phyloP scores from a whole-genome alignment of 495 filamentous ascomycete species.

The Hyaloscypha finlandica region DNA sequence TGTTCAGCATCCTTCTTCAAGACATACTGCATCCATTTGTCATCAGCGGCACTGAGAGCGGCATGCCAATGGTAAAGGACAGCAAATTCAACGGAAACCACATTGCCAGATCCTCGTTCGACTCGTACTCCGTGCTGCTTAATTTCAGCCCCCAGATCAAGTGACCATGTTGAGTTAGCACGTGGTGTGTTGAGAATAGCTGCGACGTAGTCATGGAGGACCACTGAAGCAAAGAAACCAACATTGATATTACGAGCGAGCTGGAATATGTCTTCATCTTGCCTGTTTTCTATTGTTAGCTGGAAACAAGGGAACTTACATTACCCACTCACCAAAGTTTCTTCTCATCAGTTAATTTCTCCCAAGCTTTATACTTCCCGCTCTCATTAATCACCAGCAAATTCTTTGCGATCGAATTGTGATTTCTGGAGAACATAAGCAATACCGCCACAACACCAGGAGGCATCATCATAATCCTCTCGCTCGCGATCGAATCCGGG shows the following conservation, averaged over 20 bases:
- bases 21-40: constrained; percentile 68
- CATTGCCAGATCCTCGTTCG: constrained; percentile 69
- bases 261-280: constrained; percentile 82
- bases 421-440: constrained; percentile 76
- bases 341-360: constrained; percentile 46
- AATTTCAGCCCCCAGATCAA: constrained; percentile 69
- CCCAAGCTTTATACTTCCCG: constrained; percentile 55
- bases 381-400: constrained; percentile 60
- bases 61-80: constrained; percentile 78
- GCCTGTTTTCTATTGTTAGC: constrained; percentile 12
- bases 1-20: constrained; percentile 37
- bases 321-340: constrained; percentile 53
- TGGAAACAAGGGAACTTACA: neutral
- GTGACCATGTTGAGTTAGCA: constrained; percentile 74
- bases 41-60: constrained; percentile 69
- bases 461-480: constrained; percentile 74
- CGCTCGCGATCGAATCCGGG: constrained; percentile 77
- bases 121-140: constrained; percentile 49
- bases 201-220: constrained; percentile 78
- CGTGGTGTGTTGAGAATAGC: constrained; percentile 83
- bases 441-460: constrained; percentile 78
- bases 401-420: constrained; percentile 76
- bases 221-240: constrained; percentile 85
- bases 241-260: constrained; percentile 78
- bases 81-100: constrained; percentile 78